These are phyloP conservation scores for Passiflora organensis DNA, from an alignment of 345 rosid species.

Conservation along the genomic window DNA sequence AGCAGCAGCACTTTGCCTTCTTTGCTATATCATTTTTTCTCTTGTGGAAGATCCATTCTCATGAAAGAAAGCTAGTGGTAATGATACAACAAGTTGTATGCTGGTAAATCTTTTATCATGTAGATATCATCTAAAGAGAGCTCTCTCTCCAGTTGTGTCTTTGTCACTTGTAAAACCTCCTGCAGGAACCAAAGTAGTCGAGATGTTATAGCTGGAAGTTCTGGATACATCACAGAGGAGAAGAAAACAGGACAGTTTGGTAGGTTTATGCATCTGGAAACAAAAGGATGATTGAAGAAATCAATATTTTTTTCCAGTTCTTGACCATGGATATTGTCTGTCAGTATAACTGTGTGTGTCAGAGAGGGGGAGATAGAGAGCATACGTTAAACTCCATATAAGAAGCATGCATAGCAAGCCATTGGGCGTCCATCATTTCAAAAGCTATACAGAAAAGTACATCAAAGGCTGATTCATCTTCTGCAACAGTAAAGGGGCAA, in stretches of 20 bases:
- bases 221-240: no score
- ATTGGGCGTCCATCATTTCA: constrained; percentile 97
- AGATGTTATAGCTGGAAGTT: background rate
- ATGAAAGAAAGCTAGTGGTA: constrained; percentile 21
- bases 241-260: no score
- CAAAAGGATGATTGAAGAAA: no score
- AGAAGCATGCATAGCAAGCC: constrained; percentile 99
- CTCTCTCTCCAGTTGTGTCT: constrained; percentile 82
- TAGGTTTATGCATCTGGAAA: no score
- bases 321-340: no score
- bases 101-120: constrained; percentile 76
- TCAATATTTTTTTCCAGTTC: no score
- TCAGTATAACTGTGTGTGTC: no score
- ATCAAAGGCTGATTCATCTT: constrained; percentile 91
- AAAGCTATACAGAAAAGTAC: constrained; percentile 87
- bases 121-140: constrained; percentile 71
- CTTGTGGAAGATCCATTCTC: no score
- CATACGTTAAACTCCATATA: constrained; percentile 95
- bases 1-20: no score
- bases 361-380: constrained; percentile 3
- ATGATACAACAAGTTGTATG: constrained; percentile 76
- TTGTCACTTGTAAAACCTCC: constrained; percentile 82
- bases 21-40: no score
- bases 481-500: constrained; percentile 37
- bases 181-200: constrained; percentile 27